Conservation (phyloP, 331 rosid species). For the Malus hybrid region DNA sequence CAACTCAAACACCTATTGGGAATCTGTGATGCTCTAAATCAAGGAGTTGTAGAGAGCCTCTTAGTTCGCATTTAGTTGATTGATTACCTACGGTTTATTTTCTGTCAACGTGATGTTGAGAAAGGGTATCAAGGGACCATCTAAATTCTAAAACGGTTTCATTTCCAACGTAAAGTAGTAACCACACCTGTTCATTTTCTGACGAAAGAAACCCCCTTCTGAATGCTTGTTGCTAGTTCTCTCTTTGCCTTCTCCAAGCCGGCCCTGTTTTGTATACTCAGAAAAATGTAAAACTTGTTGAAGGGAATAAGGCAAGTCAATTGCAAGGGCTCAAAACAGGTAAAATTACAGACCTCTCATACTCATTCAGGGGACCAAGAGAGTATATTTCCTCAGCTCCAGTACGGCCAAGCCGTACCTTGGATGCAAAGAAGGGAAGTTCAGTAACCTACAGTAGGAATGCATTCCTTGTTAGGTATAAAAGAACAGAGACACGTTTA, state of each 20-base stretch:
- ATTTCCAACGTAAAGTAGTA: not conserved
- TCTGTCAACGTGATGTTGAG: not conserved
- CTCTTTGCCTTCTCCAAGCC: too few species aligned
- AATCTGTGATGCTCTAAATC: not conserved
- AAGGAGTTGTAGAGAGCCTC: not conserved
- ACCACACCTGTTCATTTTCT: too few species aligned
- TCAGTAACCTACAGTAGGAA: conserved; percentile 59
- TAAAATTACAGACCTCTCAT: conserved; percentile 57
- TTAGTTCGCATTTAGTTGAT: not conserved
- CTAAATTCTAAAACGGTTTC: not conserved
- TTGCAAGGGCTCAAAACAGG: not conserved
- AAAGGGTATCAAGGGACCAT: not conserved
- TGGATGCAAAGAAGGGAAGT: conserved; percentile 90
- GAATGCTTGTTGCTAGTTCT: too few species aligned
- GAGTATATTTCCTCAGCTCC: conserved; percentile 76
- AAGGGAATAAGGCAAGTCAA: not conserved
- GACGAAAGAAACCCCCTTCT: too few species aligned
- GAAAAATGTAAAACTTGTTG: not conserved
- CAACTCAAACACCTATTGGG: not conserved
- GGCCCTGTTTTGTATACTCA: too few species aligned
- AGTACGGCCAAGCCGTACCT: conserved; percentile 65
- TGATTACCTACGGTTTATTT: not conserved
- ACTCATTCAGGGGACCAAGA: conserved; percentile 80
- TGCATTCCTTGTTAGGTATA: conserved; percentile 3
- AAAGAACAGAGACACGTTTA: not conserved